Conservation (phyloP, 1,284 basidiomycete species). For the Apiotrichum mycotoxinovorans region DNA sequence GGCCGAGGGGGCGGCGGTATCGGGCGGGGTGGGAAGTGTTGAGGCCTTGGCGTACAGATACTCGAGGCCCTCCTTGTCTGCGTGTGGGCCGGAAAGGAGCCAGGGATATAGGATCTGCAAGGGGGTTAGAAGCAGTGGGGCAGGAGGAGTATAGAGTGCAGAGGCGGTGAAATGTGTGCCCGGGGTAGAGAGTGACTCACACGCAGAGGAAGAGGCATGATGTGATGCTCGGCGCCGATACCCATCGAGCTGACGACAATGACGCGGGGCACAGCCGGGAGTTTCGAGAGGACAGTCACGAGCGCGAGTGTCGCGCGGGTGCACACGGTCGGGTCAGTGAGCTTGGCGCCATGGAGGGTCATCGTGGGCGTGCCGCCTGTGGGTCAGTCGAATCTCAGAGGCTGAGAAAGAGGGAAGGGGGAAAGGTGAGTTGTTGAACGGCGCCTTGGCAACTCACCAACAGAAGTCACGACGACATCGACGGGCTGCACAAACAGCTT, state of each 20-base stretch:
- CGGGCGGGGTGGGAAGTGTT: neutral
- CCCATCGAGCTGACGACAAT: conserved; percentile 33
- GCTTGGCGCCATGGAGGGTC: conserved; percentile 17
- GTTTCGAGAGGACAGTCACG: conserved; percentile 13
- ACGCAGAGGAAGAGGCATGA: conserved; percentile 22
- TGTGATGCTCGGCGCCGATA: conserved; percentile 25
- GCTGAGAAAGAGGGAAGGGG: neutral
- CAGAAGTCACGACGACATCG: conserved; percentile 24
- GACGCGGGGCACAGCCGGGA: conserved; percentile 19
- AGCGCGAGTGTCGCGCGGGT: conserved; percentile 20
- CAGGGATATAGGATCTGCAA: conserved; percentile 27
- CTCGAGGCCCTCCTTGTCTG: conserved; percentile 33
- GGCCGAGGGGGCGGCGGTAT: neutral
- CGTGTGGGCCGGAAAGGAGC: conserved; percentile 24
- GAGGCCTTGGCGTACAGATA: conserved; percentile 25
- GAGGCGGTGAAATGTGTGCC: too few species aligned
- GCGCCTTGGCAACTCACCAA: too few species aligned
- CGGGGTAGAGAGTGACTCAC: conserved; percentile 23
- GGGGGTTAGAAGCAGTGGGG: neutral
- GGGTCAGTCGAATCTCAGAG: neutral
- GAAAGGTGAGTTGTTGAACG: neutral
- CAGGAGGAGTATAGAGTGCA: neutral
- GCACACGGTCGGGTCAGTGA: conserved; percentile 27
- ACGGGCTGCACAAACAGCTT: conserved; percentile 20
- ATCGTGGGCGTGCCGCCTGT: conserved; percentile 20